A percentile compares a stretch with the other conserved stretches of the same genome.
Evolutionary conservation across 345 rosid species (phyloP).

Genomic region (Eutrema heterophyllum): DNA sequence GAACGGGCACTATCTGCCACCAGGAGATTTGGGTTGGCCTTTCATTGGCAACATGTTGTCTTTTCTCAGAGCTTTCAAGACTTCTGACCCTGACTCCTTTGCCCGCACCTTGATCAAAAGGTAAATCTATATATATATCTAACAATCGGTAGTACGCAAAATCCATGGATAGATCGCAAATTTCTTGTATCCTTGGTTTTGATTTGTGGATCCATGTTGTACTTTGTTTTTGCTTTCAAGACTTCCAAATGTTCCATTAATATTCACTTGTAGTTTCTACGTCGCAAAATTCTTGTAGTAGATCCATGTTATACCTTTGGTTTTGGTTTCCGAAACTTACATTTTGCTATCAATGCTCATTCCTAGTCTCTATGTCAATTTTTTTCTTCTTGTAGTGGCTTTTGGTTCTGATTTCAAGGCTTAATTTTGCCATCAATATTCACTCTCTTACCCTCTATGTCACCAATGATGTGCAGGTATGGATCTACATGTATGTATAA

Average conservation of each 20-base stretch:
- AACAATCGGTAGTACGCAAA: too few relatives aligned
- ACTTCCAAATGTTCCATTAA: neutral
- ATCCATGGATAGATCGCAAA: neutral
- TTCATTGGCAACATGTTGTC: conserved; percentile 43
- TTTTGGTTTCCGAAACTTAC: neutral
- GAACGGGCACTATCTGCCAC: conserved; percentile 36
- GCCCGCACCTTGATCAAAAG: conserved; percentile 23
- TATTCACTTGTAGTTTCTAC: neutral
- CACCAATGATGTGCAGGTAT: conserved; percentile 40
- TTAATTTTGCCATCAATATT: neutral
- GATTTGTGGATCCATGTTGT: neutral
- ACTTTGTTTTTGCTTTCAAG: neutral
- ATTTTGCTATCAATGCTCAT: neutral
- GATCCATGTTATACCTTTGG: neutral
- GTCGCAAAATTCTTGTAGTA: neutral
- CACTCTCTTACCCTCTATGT: neutral
- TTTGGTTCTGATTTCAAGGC: neutral
- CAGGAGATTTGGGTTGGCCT: conserved; percentile 50
- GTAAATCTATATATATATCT: conserved; percentile 4
- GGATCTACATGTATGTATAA: conserved; percentile 70
- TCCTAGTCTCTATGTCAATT: neutral
- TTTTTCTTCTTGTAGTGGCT: neutral
- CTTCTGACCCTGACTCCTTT: conserved; percentile 44
- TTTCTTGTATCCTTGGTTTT: neutral
- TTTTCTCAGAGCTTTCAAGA: conserved; percentile 43